Conservation (phyloP, 441 rosid species). For the Adansonia madagascariensis region DNA sequence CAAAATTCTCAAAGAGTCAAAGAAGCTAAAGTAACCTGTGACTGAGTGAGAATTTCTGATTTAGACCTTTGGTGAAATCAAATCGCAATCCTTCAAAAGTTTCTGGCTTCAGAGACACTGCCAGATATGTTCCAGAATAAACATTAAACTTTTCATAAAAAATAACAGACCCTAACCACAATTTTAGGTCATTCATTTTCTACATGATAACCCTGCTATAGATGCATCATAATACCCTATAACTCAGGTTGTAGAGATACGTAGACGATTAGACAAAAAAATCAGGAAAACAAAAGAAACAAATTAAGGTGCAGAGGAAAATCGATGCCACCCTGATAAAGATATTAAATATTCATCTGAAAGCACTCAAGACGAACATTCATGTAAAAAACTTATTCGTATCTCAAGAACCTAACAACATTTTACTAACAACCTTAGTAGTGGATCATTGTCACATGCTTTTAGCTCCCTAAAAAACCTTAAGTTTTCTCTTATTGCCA, state of each 20-base stretch:
- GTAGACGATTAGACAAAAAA: not conserved
- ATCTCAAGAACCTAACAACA: slow-evolving; percentile 3
- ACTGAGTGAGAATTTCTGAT: slow-evolving; percentile 82
- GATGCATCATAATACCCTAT: not conserved
- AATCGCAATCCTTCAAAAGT: slow-evolving; percentile 92
- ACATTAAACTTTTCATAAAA: not conserved
- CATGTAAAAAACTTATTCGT: not conserved
- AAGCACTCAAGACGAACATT: not conserved
- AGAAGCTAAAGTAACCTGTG: slow-evolving; percentile 59
- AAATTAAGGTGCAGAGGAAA: not conserved
- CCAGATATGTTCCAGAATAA: slow-evolving; percentile 32
- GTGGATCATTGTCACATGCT: not conserved
- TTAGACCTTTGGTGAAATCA: slow-evolving; percentile 88
- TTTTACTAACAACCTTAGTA: not conserved
- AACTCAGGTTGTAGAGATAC: not conserved
- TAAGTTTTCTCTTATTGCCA: not conserved
- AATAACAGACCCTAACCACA: not conserved
- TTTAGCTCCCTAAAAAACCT: not conserved
- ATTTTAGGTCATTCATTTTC: not conserved
- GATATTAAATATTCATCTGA: not conserved
- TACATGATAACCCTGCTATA: not conserved
- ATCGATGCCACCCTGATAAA: not conserved
- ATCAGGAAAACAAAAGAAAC: not conserved
- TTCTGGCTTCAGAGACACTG: slow-evolving; percentile 97
- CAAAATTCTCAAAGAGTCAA: not conserved